phyloP scores from a whole-genome alignment of 75 land plant genomes.

The Cryptomeria japonica region DNA sequence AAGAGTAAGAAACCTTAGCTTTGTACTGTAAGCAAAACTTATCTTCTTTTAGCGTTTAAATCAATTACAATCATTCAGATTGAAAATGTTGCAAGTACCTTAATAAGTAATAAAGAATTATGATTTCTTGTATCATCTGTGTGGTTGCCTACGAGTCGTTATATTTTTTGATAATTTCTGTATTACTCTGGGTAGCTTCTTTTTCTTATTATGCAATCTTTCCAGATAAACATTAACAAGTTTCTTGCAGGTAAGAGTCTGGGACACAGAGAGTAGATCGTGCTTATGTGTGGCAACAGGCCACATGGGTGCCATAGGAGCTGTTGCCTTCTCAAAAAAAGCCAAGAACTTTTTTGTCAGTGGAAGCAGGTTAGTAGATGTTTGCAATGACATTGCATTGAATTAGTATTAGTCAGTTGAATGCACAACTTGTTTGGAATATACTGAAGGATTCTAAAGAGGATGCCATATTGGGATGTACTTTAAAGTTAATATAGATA shows the following conservation, averaged over 20 bases:
- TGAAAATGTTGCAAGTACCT: background rate
- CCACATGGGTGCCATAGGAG: conserved; percentile 88
- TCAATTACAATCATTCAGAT: background rate
- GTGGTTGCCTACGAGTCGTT: background rate
- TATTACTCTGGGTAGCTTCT: background rate
- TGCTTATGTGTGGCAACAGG: conserved; percentile 81
- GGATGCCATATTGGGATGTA: too few species aligned
- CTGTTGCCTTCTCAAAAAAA: conserved; percentile 87
- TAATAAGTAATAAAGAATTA: background rate
- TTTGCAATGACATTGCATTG: background rate
- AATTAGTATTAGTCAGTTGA: background rate
- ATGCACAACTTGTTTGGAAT: background rate
- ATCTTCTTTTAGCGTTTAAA: background rate
- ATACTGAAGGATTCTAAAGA: background rate
- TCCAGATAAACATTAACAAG: background rate
- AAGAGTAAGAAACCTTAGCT: background rate
- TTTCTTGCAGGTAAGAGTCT: conserved; percentile 72
- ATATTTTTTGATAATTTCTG: too few species aligned
- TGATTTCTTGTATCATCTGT: background rate
- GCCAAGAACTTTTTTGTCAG: conserved; percentile 72
- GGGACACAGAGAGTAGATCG: conserved; percentile 63
- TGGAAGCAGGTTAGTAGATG: conserved; percentile 76
- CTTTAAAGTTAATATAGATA: background rate
- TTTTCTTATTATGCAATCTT: background rate
- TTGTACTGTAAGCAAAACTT: background rate